Percentiles rank a stretch among this genome's conserved stretches.
Conservation (phyloP, 108 stramenopile species). For the Seminavis robusta region DNA sequence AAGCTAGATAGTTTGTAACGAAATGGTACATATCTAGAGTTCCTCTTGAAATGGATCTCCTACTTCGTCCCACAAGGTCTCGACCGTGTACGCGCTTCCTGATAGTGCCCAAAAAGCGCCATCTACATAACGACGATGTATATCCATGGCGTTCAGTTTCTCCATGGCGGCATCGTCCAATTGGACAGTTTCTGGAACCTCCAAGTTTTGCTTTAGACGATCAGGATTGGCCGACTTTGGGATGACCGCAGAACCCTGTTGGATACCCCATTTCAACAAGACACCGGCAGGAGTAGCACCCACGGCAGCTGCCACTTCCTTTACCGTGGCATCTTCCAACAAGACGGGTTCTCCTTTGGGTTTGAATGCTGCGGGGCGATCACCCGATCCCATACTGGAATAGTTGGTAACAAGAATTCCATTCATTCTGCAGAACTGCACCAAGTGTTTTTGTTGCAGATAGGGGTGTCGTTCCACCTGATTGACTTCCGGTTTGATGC, state of each 20-base stretch:
- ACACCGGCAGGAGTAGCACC: constrained; percentile 24
- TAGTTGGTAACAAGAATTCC: constrained; percentile 46
- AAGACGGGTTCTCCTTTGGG: background rate
- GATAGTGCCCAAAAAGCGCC: constrained; percentile 10
- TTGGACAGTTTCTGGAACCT: no score
- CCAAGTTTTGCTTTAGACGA: constrained; percentile 30
- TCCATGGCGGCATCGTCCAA: constrained; percentile 14
- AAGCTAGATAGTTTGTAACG: no score
- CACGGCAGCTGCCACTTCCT: constrained; percentile 11
- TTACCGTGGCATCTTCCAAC: constrained; percentile 3
- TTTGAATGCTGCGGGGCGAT: constrained; percentile 8
- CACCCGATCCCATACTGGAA: constrained; percentile 48
- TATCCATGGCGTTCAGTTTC: constrained; percentile 12
- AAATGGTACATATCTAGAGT: no score
- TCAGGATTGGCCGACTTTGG: constrained; percentile 21
- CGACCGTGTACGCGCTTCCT: constrained; percentile 24
- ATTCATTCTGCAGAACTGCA: constrained; percentile 44
- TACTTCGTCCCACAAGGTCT: constrained; percentile 34
- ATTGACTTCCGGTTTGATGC: constrained; percentile 45
- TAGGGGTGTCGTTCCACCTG: constrained; percentile 72
- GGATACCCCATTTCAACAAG: constrained; percentile 34
- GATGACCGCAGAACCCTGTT: constrained; percentile 25
- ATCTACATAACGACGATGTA: constrained; percentile 17
- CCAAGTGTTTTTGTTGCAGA: constrained; percentile 30
- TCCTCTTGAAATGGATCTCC: no score